Conservation (phyloP, 2,329 filamentous ascomycete species). For the Aspergillus puulaauensis region DNA sequence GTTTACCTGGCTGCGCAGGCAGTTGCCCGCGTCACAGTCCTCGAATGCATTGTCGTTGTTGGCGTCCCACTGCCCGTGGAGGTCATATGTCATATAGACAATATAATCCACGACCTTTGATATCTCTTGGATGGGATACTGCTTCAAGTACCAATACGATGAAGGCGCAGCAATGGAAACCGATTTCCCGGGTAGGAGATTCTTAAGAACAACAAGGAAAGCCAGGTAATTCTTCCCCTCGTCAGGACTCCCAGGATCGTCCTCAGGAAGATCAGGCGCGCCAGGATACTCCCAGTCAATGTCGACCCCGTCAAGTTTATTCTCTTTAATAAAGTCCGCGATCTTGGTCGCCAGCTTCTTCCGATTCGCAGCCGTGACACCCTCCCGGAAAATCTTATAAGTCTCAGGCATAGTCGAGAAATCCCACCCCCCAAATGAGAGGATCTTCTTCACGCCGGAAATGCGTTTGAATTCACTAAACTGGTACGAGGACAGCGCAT, state of each 20-base stretch:
- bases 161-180: conserved; percentile 27
- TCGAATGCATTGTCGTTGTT: neutral
- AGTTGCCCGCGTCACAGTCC: too few relatives aligned
- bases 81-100: conserved; percentile 43
- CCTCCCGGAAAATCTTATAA: too few relatives aligned
- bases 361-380: too few relatives aligned
- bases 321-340: too few relatives aligned
- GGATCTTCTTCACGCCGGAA: too few relatives aligned
- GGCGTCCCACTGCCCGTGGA: conserved; percentile 20
- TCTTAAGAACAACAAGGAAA: conserved; percentile 27
- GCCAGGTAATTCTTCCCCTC: conserved; percentile 36
- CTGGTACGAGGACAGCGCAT: too few relatives aligned
- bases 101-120: conserved; percentile 31
- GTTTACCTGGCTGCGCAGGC: too few relatives aligned
- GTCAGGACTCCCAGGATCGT: conserved; percentile 25
- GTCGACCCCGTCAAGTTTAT: conserved; percentile 41
- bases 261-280: conserved; percentile 34
- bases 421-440: too few relatives aligned
- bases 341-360: too few relatives aligned
- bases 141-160: conserved; percentile 34
- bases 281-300: conserved; percentile 43
- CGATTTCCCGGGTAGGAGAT: conserved; percentile 18
- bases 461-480: too few relatives aligned
- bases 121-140: conserved; percentile 26
- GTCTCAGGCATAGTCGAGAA: too few relatives aligned